A percentile compares a stretch with the other conserved stretches of the same genome.
phyloP scores from a whole-genome alignment of 192 early-diverging fungal species.

The Umbelopsis sp. region DNA sequence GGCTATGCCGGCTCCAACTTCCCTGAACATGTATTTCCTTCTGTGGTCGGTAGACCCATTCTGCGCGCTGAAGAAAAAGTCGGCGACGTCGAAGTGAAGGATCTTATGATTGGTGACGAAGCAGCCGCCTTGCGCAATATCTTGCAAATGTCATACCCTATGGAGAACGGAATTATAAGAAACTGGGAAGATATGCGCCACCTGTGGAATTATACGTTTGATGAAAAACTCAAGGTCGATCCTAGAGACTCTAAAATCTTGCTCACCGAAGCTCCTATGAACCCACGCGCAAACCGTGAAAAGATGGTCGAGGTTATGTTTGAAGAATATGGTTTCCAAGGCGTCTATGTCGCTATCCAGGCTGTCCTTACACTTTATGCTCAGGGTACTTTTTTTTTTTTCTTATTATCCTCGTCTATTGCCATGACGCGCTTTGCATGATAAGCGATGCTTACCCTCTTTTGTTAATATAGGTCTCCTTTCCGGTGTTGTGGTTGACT shows the following conservation, averaged over 20 bases:
- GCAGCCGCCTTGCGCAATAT: constrained; percentile 84
- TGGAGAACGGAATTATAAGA: constrained; percentile 97
- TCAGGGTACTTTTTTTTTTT: constrained; percentile 67
- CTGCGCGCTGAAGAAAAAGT: constrained; percentile 92
- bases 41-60: constrained; percentile 98
- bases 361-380: constrained; percentile 97
- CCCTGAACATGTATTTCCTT: constrained; percentile 93
- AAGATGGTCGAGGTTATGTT: constrained; percentile 96
- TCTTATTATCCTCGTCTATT: too few species aligned
- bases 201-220: constrained; percentile 98
- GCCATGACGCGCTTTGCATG: neutral
- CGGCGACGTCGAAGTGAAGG: constrained; percentile 79
- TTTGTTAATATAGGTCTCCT: constrained; percentile 61
- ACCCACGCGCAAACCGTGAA: constrained; percentile 89
- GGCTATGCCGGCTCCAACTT: constrained; percentile 97
- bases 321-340: constrained; percentile 94
- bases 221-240: constrained; percentile 88
- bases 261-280: constrained; percentile 96
- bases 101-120: constrained; percentile 99
- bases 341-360: constrained; percentile 94
- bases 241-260: constrained; percentile 90
- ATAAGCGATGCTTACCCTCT: neutral
- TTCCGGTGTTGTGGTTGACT: constrained; percentile 98
- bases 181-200: constrained; percentile 99
- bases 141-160: constrained; percentile 96